Base-by-base conservation (phyloP, 805 yeast genomes). In the Danielia reshetovae region DNA sequence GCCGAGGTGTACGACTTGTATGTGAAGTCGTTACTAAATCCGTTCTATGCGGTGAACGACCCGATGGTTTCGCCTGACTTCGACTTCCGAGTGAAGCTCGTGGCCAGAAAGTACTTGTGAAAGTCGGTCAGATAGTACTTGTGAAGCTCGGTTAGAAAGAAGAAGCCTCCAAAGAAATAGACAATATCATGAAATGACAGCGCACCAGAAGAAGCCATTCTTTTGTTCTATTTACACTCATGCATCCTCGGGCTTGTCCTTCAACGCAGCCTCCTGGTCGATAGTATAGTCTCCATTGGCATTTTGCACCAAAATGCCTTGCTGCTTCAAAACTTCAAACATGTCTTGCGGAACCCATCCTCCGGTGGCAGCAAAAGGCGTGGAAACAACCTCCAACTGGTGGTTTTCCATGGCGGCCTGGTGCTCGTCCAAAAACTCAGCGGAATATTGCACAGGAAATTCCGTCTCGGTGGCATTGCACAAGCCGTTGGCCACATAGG, bases 291-390 rank as follows among this genome's bases (percentile, higher is more conserved):
- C 52, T 12, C 77, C 75, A 14, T 72, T 76, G 13, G 71, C 72
- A 42, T 78, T 72, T 35, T 75, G 57, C 13, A 52, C 77, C 37
- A 90, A 67, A 37, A 81, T 68, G 1, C 90, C 93, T 41, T 79
- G 79, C 14, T 77, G 75, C 26, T 78, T 59, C 49, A 86, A 68
- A 31, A 75, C 74, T 22, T 77, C 81, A 53, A 90, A 89, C 83
- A 87, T 78, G 54, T 87, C 95, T 55, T 87, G 96, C 12, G 97
- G 96, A 38, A 93, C 75, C 96, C 97, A 90, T 4, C 96, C 96
- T 35, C 85, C 83, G 16, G 96, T 84, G 30, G 90, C 90, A 19
- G 85, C 81, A 60, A 87, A 89, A 27, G 97, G 96, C 32, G 79
- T 72, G 5, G 79, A 68, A 24, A 81, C 72, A 30, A 84, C 61